phyloP scores from a whole-genome alignment of 768 basidiomycete species.

The Suillus hirtellus region DNA sequence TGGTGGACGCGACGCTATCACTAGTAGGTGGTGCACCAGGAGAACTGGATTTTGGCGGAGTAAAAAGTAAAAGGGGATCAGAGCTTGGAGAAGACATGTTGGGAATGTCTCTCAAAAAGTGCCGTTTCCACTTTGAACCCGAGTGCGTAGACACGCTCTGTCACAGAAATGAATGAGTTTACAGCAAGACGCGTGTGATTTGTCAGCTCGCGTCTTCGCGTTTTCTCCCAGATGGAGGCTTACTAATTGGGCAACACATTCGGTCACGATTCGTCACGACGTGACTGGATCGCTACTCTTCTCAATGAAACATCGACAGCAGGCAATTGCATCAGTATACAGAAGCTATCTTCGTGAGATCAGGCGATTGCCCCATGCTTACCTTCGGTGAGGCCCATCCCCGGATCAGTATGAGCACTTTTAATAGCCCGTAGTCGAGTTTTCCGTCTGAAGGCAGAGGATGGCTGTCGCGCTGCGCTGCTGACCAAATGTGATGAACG shows the following conservation, averaged over 20 bases:
- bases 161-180: not conserved
- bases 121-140: not conserved
- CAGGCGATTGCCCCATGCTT: slow-evolving; percentile 42
- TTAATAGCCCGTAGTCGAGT: slow-evolving; percentile 49
- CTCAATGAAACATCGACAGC: slow-evolving; percentile 8
- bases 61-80: slow-evolving; percentile 22
- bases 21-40: slow-evolving; percentile 13
- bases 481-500: slow-evolving; percentile 33
- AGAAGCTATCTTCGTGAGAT: slow-evolving; percentile 43
- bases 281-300: too few relatives aligned
- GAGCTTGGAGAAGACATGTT: slow-evolving; percentile 19
- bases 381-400: slow-evolving; percentile 42
- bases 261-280: too few relatives aligned
- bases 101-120: slow-evolving; percentile 1
- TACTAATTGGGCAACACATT: too few relatives aligned
- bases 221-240: too few relatives aligned
- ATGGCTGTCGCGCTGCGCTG: slow-evolving; percentile 56
- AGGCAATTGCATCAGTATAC: slow-evolving; percentile 35
- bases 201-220: not conserved
- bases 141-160: slow-evolving; percentile 18
- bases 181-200: slow-evolving; percentile 6
- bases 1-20: slow-evolving; percentile 9
- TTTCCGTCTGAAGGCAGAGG: slow-evolving; percentile 57
- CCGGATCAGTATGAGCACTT: not conserved
- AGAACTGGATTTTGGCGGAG: slow-evolving; percentile 16